Base-by-base conservation (phyloP, 768 basidiomycete species). In the Panaeolus papilionaceus region DNA sequence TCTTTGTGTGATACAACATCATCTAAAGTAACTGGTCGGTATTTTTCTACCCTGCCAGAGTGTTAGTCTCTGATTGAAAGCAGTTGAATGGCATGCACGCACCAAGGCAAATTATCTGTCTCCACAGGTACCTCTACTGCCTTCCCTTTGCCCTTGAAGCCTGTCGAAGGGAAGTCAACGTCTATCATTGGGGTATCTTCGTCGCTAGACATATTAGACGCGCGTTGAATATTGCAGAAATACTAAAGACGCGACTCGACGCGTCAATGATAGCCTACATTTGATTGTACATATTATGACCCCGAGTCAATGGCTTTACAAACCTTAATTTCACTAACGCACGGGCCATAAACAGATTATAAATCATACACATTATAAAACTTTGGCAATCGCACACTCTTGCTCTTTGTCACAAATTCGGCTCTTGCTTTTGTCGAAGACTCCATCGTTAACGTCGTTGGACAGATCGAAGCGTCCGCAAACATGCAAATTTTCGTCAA, bases 401-500 rank as follows among this genome's bases (percentile, higher is more conserved):
- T 38, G 20, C 37, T 62, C 63, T 66, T 64, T 64, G 63, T 70
- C 49, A 69, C 66, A 72, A 71, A 65, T 75, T 82, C 54, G 83
- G 84, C 82, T 83, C 85, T 86, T 86, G 88, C 89, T 89, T 90
- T 92, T 84, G 89, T 94, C 91, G 80, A 95, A 88, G 93, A 95
- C 92, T 95, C 93, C 94, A 95, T 81, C 93, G 88, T 88, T 89
- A 87, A 33, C 70, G 75, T 89, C 90, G 92, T 89, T 95, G 93
- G 93, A 95, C 81, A 95, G 94, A 92, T 90, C 81, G 79, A 85
- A 82, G 91, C 90, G 83, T 89, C 87, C 85, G 82, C 73, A 74
- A 85, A 81, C 75, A 97, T 98, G 96, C 96, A 98, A 84, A 98
- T 98, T 79, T 98, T 99, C 83, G 96, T 99, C 67, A 98, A 95